These are phyloP conservation scores for Geotrichum candidum DNA, from an alignment of 1,139 yeast species.

Conservation along the genomic window DNA sequence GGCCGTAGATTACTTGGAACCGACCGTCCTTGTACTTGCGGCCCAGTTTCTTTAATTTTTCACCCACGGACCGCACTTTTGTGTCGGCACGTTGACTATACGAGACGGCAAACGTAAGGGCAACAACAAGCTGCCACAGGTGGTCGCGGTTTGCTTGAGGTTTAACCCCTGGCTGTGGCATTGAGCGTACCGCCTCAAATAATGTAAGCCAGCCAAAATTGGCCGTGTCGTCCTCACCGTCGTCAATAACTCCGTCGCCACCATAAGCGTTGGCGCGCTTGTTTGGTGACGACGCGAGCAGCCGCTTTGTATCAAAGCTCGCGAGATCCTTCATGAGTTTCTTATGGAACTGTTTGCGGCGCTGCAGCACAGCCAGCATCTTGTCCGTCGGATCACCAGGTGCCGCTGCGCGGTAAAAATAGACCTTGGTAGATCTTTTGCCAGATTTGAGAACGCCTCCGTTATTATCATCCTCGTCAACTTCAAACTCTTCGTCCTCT, in stretches of 20 bases:
- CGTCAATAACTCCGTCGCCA: slow-evolving; percentile 6
- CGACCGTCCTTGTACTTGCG: slow-evolving; percentile 14
- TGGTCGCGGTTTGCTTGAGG: not conserved
- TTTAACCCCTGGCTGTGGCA: not conserved
- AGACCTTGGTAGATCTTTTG: slow-evolving; percentile 14
- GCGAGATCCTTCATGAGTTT: slow-evolving; percentile 12
- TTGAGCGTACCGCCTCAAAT: slow-evolving; percentile 6
- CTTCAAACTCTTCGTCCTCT: not conserved
- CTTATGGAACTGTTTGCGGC: slow-evolving; percentile 17
- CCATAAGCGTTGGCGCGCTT: not conserved
- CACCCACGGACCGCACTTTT: slow-evolving; percentile 11
- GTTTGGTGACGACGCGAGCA: not conserved
- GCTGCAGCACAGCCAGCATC: slow-evolving; percentile 16
- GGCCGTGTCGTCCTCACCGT: slow-evolving; percentile 10
- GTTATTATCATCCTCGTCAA: slow-evolving; percentile 4
- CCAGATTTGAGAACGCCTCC: not conserved
- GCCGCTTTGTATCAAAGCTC: slow-evolving; percentile 1
- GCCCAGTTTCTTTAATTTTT: slow-evolving; percentile 12
- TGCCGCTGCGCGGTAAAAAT: slow-evolving; percentile 13
- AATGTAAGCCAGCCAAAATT: slow-evolving; percentile 20
- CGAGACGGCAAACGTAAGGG: slow-evolving; percentile 15
- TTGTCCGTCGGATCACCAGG: slow-evolving; percentile 9
- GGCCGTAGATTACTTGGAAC: slow-evolving; percentile 7
- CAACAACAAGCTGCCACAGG: slow-evolving; percentile 16
- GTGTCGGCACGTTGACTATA: slow-evolving; percentile 16